Evolutionary conservation across 1,284 basidiomycete genomes (phyloP), one percentile per base, ranked within the genome.

Genomic region (Spongiforma sp.): DNA sequence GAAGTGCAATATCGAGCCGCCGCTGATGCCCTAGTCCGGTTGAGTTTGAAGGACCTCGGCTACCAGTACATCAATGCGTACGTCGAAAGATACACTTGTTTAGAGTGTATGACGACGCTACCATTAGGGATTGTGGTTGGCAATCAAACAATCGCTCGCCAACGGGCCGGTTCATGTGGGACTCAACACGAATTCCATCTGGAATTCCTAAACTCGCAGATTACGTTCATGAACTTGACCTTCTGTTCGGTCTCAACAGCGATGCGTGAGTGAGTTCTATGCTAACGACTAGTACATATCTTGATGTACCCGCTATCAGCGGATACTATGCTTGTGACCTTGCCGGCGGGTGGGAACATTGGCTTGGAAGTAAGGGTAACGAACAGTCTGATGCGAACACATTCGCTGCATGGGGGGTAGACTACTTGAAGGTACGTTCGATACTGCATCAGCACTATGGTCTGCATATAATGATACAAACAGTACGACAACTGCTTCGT

Each of bases 101-200:
- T n/a, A n/a, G n/a, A n/a, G n/a, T n/a, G n/a, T n/a, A n/a, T n/a
- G n/a, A n/a, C n/a, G n/a, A n/a, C n/a, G n/a, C n/a, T n/a, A 24
- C 6, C 3, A 1, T 15, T 24, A 67, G 65, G 43, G 66, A 67
- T 43, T 67, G 66, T 41, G 66, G 66, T 28, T 67, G 66, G 66
- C 65, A 67, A 32, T 37, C 61, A 5, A 61, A 46, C 14, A 12
- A 55, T 17, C 66, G 66, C 37, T 48, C 61, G 24, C 5, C n/a
- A 56, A 17, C 46, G 8, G 26, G 26, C 15, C 46, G 28, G 26
- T 28, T 50, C 15, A 19, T 17, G 21, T 50, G 46, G 46, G 28
- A 50, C 19, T 19, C 21, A 30, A 60, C 55, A 3, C 54, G 43
- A 28, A 61, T 67, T 15, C 61, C 65, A 12, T 63, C 66, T 59